phyloP scores from a whole-genome alignment of 2,329 filamentous ascomycete genomes.

The Pseudogymnoascus sp. region DNA sequence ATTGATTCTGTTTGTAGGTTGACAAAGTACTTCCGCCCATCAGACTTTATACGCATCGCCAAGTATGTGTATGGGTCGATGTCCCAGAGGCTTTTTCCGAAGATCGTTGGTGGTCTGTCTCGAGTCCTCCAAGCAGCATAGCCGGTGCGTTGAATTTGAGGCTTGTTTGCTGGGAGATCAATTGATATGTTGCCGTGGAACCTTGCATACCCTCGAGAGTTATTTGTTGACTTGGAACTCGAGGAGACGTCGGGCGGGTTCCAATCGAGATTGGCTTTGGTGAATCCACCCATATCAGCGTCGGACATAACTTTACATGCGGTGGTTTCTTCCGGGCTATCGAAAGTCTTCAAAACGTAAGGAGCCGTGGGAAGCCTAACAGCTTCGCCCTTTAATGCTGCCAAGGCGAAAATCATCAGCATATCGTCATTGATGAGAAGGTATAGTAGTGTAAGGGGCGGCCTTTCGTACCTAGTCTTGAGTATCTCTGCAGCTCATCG shows the following conservation, averaged over 20 bases:
- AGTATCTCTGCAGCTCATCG: slow-evolving; percentile 52
- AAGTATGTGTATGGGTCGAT: slow-evolving; percentile 85
- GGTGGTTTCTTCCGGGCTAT: slow-evolving; percentile 38
- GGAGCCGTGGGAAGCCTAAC: slow-evolving; percentile 59
- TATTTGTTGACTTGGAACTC: slow-evolving; percentile 23
- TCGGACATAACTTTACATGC: slow-evolving; percentile 78
- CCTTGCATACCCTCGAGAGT: slow-evolving; percentile 53
- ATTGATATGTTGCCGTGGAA: slow-evolving; percentile 89
- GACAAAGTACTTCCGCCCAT: slow-evolving; percentile 86
- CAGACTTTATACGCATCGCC: slow-evolving; percentile 79
- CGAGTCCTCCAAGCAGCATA: slow-evolving; percentile 87
- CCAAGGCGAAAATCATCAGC: slow-evolving; percentile 15
- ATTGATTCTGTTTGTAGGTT: slow-evolving; percentile 94
- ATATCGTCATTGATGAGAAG: not conserved
- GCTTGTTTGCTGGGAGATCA: slow-evolving; percentile 66
- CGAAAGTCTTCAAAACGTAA: slow-evolving; percentile 59
- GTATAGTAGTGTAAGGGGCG: not conserved
- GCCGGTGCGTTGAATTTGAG: slow-evolving; percentile 70
- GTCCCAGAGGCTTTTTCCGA: slow-evolving; percentile 80
- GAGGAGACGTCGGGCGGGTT: slow-evolving; percentile 20
- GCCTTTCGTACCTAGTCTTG: slow-evolving; percentile 43
- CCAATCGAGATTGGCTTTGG: slow-evolving; percentile 60
- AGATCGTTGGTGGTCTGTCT: slow-evolving; percentile 70
- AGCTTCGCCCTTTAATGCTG: slow-evolving; percentile 63
- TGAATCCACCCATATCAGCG: slow-evolving; percentile 78